Evolutionary conservation across 495 filamentous ascomycete species (phyloP).

Genomic region (Aspergillus affinis): DNA sequence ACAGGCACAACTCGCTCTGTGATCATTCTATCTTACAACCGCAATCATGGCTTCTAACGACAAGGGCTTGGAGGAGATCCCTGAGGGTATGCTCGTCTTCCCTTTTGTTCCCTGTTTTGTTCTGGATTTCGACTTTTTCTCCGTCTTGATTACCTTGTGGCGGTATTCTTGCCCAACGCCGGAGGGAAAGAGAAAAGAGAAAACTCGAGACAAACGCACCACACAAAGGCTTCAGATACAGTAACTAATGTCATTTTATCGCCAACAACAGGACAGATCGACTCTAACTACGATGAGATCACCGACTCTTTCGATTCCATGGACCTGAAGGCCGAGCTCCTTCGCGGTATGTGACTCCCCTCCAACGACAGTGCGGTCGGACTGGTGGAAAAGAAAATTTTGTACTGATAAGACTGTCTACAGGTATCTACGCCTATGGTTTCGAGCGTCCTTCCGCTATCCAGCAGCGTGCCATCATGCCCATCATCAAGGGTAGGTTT

Average conservation of each 20-base stretch:
- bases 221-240: conserved; percentile 1
- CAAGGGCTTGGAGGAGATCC: conserved; percentile 95
- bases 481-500: conserved; percentile 94
- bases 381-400: not conserved
- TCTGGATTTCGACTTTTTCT: conserved; percentile 20
- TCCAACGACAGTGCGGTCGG: conserved; percentile 6
- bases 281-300: conserved; percentile 99
- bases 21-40: conserved; percentile 60
- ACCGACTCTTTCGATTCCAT: conserved; percentile 98
- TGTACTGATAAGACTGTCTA: conserved; percentile 14
- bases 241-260: conserved; percentile 26
- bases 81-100: conserved; percentile 65
- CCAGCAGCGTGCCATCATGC: conserved; percentile 99
- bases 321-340: conserved; percentile 92
- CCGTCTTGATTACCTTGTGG: conserved; percentile 9
- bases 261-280: conserved; percentile 77
- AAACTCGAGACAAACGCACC: conserved; percentile 7
- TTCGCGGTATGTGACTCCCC: conserved; percentile 72
- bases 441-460: conserved; percentile 99
- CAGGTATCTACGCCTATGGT: conserved; percentile 98
- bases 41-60: conserved; percentile 88
- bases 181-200: conserved; percentile 9
- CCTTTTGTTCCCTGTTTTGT: conserved; percentile 16
- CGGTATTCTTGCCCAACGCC: conserved; percentile 25
- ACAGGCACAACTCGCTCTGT: conserved; percentile 62